phyloP scores from a whole-genome alignment of 225 moss, liverwort and hornwort genomes.

The Polytrichum formosum region DNA sequence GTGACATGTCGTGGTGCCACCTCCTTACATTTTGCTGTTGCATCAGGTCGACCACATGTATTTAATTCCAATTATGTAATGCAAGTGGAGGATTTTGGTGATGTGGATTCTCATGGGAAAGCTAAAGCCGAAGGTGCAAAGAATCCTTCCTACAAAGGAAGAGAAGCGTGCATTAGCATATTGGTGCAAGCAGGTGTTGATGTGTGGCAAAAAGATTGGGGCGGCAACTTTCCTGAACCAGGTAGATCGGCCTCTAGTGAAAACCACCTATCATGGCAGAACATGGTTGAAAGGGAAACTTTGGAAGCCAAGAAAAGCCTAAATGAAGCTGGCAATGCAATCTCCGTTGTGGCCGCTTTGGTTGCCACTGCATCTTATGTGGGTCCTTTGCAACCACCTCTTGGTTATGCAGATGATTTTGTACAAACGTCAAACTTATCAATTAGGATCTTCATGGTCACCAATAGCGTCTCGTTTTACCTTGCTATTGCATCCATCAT shows the following conservation, averaged over 20 bases:
- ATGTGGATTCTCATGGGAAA: rapidly evolving
- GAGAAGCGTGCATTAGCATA: conserved; percentile 19
- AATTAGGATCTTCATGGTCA: conserved; percentile 5
- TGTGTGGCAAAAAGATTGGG: not conserved
- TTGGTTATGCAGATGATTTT: not conserved
- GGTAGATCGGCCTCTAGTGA: not conserved
- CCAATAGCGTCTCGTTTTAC: conserved; percentile 29
- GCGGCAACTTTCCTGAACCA: not conserved
- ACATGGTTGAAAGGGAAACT: not conserved
- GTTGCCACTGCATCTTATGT: conserved; percentile 26
- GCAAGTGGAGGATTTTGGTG: too few species aligned
- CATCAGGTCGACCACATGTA: too few species aligned
- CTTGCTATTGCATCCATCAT: conserved; percentile 32
- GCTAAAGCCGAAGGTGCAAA: too few species aligned
- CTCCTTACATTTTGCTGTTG: too few species aligned
- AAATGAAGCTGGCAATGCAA: conserved; percentile 11
- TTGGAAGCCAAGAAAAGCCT: not conserved
- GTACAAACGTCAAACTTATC: rapidly evolving
- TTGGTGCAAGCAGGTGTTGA: conserved; percentile 20
- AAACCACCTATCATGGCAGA: conserved; percentile 8
- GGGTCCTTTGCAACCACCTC: conserved; percentile 21
- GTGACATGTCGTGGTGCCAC: too few species aligned
- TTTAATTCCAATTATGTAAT: too few species aligned
- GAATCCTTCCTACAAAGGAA: too few species aligned
- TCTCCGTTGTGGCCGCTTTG: conserved; percentile 9